Evolutionary conservation across 768 basidiomycete genomes (phyloP).

Genomic region (Suillus spraguei): DNA sequence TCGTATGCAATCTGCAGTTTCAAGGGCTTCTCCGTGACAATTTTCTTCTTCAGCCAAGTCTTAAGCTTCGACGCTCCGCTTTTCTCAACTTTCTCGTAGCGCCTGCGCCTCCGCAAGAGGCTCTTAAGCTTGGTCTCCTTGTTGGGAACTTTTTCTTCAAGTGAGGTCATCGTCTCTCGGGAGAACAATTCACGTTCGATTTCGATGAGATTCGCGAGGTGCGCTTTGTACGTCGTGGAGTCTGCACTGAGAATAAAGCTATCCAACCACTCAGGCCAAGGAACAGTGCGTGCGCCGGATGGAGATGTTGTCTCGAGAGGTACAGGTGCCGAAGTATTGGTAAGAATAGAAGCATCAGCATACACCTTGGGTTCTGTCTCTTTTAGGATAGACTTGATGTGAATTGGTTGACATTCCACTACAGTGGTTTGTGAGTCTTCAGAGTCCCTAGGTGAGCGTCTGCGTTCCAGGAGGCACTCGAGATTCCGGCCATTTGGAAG

Average conservation of each 20-base stretch:
- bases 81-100: constrained; percentile 33
- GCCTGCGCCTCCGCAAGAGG: constrained; percentile 45
- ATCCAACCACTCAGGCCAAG: constrained; percentile 46
- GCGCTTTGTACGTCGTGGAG: constrained; percentile 37
- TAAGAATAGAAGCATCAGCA: constrained; percentile 23
- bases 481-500: constrained; percentile 15
- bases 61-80: constrained; percentile 54
- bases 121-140: constrained; percentile 44
- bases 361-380: constrained; percentile 19
- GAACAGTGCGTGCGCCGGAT: constrained; percentile 31
- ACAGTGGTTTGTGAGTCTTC: constrained; percentile 64
- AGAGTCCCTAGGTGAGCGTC: constrained; percentile 58
- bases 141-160: constrained; percentile 27
- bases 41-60: constrained; percentile 66
- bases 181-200: constrained; percentile 38
- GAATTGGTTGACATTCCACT: constrained; percentile 34
- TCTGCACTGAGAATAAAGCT: constrained; percentile 37
- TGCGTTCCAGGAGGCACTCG: constrained; percentile 21
- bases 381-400: constrained; percentile 18
- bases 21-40: constrained; percentile 41
- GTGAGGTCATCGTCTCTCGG: constrained; percentile 19
- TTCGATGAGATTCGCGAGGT: constrained; percentile 37
- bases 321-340: constrained; percentile 19
- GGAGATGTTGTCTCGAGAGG: constrained; percentile 21
- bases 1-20: constrained; percentile 44